Evolutionary conservation across 2,329 filamentous ascomycete species (phyloP).

Genomic region (Hortaea sp.): DNA sequence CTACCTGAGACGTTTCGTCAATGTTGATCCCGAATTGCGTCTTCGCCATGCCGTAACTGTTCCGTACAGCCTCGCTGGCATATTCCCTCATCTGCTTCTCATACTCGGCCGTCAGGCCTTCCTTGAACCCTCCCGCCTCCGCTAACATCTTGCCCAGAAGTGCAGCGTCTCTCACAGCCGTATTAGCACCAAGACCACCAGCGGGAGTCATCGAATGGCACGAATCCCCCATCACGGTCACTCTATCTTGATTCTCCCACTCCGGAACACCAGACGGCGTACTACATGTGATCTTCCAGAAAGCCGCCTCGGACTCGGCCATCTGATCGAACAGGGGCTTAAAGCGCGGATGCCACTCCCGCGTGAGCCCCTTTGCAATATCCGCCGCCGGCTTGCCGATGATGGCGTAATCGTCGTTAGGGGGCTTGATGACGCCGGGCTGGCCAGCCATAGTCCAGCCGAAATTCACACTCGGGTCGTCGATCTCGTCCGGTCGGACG

Average conservation of each 20-base stretch:
- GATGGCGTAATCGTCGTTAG: conserved; percentile 51
- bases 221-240: conserved; percentile 50
- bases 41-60: conserved; percentile 43
- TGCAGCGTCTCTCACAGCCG: conserved; percentile 46
- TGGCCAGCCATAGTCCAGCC: conserved; percentile 55
- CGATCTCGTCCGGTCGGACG: conserved; percentile 49
- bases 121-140: conserved; percentile 41
- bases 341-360: conserved; percentile 47
- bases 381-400: conserved; percentile 47
- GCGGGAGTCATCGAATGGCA: conserved; percentile 49
- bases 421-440: conserved; percentile 47
- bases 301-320: conserved; percentile 47
- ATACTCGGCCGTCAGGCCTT: conserved; percentile 29
- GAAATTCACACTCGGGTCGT: conserved; percentile 47
- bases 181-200: conserved; percentile 48
- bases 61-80: conserved; percentile 44
- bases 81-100: conserved; percentile 39
- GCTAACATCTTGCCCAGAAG: conserved; percentile 42
- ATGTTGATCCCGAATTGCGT: conserved; percentile 27
- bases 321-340: conserved; percentile 50
- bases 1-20: conserved; percentile 6
- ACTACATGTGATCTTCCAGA: conserved; percentile 59
- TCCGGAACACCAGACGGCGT: conserved; percentile 49
- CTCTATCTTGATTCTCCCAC: conserved; percentile 49
- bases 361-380: conserved; percentile 46